Conservation (phyloP, 441 rosid species). For the Geranium incanum region DNA sequence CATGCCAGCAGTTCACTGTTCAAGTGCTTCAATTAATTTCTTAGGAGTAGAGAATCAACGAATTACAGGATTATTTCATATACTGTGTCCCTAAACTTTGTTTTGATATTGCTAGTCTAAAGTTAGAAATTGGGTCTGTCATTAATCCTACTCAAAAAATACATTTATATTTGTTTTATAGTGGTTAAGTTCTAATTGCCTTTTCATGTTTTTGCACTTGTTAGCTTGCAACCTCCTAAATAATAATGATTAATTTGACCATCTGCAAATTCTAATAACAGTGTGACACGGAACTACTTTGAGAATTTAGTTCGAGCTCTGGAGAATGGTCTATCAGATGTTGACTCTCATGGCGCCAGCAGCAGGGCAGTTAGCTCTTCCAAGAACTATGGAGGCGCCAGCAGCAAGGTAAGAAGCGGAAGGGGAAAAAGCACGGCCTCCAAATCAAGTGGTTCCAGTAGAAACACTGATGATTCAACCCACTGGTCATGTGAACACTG, state of each 20-base stretch:
- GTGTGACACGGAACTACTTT: conserved; percentile 67
- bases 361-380: conserved; percentile 41
- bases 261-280: conserved; percentile 22
- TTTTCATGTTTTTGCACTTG: background rate
- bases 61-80: background rate
- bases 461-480: conserved; percentile 38
- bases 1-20: no score
- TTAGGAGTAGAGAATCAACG: background rate
- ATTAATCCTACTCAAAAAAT: background rate
- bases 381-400: conserved; percentile 52
- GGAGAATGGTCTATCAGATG: conserved; percentile 68
- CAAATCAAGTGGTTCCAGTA: conserved; percentile 45
- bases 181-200: background rate
- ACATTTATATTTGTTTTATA: background rate
- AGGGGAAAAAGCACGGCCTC: conserved; percentile 60
- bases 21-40: background rate
- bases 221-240: background rate
- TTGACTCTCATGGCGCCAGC: conserved; percentile 40
- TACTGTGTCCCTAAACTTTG: background rate
- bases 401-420: conserved; percentile 49
- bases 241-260: background rate
- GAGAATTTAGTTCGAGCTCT: conserved; percentile 70
- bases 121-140: background rate
- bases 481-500: conserved; percentile 93
- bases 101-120: background rate